These are phyloP conservation scores for Dactylella cylindrospora DNA, from an alignment of 2,329 filamentous ascomycete species.

Conservation along the genomic window DNA sequence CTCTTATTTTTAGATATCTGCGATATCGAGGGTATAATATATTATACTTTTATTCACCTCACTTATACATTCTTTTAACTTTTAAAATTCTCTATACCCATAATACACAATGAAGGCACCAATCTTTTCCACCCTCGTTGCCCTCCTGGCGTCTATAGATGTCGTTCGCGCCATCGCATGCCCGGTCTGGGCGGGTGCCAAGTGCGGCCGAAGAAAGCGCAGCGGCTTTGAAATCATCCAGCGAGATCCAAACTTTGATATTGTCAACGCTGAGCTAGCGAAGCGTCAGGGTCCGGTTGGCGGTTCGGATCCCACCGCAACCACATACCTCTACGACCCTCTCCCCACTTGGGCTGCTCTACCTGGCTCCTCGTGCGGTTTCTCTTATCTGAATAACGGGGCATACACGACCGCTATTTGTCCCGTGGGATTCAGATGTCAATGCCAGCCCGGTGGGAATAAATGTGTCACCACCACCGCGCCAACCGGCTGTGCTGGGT, in stretches of 20 bases:
- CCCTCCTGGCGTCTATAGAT: constrained; percentile 3
- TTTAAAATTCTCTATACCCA: neutral
- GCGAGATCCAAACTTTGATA: constrained; percentile 10
- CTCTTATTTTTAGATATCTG: constrained; percentile 12
- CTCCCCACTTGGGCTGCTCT: constrained; percentile 27
- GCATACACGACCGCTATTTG: constrained; percentile 26
- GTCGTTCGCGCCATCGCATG: constrained; percentile 4
- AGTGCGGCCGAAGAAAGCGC: constrained; percentile 20
- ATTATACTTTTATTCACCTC: too few relatives aligned
- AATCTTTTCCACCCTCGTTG: neutral
- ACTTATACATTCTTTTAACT: neutral
- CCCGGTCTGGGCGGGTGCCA: constrained; percentile 23
- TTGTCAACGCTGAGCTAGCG: constrained; percentile 15
- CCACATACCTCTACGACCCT: constrained; percentile 27
- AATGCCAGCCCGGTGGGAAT: constrained; percentile 22
- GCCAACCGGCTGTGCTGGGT: constrained; percentile 7
- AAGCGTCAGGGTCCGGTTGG: constrained; percentile 23
- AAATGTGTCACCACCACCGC: constrained; percentile 18
- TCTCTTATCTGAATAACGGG: constrained; percentile 17
- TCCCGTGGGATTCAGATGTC: constrained; percentile 25
- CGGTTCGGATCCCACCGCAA: constrained; percentile 22
- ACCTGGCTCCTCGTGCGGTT: constrained; percentile 26
- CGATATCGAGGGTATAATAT: constrained; percentile 19
- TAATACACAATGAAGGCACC: constrained; percentile 10
- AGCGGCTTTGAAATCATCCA: constrained; percentile 14